These are phyloP conservation scores for Ascochyta lentis DNA, from an alignment of 2,329 filamentous ascomycete species.

Conservation along the genomic window DNA sequence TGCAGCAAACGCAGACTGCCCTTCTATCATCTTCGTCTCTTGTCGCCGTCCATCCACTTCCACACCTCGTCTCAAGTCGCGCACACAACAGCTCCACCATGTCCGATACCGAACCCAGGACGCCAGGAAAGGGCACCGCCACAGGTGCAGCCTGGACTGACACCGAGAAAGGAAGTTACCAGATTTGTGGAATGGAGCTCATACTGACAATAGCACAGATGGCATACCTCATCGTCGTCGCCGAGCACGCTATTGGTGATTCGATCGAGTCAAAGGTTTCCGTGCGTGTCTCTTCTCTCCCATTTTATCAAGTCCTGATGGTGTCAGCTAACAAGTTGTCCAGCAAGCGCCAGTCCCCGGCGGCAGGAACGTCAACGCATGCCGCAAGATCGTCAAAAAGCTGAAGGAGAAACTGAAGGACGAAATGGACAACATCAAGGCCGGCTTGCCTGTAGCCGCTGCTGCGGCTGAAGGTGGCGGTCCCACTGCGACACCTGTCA, in stretches of 20 bases:
- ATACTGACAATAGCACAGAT: constrained; percentile 22
- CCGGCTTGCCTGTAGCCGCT: constrained; percentile 11
- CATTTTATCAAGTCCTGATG: too few species aligned
- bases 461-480: constrained; percentile 1
- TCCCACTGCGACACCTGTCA: background rate
- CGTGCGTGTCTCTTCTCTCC: constrained; percentile 8
- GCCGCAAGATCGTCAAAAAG: constrained; percentile 32
- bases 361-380: constrained; percentile 34
- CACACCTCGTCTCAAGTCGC: background rate
- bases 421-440: constrained; percentile 33
- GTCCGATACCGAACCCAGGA: constrained; percentile 11
- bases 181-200: background rate
- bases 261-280: constrained; percentile 26
- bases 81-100: background rate
- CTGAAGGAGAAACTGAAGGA: constrained; percentile 34
- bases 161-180: constrained; percentile 23
- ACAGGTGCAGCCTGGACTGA: constrained; percentile 30
- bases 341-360: constrained; percentile 33
- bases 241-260: constrained; percentile 24
- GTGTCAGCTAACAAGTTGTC: background rate
- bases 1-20: background rate
- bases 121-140: constrained; percentile 17
- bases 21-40: background rate
- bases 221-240: constrained; percentile 28
- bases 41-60: background rate